phyloP scores from a whole-genome alignment of 2,329 filamentous ascomycete genomes.

The Colletotrichum falcatum region DNA sequence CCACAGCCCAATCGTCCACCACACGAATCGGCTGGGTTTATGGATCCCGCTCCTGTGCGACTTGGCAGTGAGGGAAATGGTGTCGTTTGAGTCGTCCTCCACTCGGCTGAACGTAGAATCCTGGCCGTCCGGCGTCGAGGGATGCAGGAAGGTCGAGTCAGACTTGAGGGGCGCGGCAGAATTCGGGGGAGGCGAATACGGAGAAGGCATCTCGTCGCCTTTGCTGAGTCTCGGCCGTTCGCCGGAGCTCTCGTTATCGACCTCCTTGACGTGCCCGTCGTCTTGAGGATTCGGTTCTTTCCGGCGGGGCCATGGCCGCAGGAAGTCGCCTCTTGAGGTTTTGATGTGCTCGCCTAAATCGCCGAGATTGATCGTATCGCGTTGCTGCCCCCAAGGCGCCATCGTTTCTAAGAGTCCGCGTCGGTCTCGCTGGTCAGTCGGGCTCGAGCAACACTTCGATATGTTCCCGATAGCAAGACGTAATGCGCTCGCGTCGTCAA shows the following conservation, averaged over 20 bases:
- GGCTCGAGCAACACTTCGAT: constrained; percentile 9
- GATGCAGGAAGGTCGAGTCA: constrained; percentile 15
- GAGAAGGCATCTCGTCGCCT: not conserved
- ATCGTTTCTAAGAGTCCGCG: not conserved
- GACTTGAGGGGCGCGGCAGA: not conserved
- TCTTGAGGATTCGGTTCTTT: not conserved
- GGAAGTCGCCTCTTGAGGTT: not conserved
- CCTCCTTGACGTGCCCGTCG: constrained; percentile 8
- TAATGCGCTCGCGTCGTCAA: not conserved
- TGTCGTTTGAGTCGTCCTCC: constrained; percentile 5
- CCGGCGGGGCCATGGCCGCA: constrained; percentile 10
- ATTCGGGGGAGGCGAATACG: constrained; percentile 3
- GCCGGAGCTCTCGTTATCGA: not conserved
- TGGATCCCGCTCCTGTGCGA: not conserved
- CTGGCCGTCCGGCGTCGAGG: constrained; percentile 21
- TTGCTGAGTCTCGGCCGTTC: constrained; percentile 7
- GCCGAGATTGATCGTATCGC: constrained; percentile 21
- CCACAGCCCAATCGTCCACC: constrained; percentile 34
- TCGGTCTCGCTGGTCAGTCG: not conserved
- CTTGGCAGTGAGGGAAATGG: constrained; percentile 12
- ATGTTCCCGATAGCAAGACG: not conserved
- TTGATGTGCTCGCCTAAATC: constrained; percentile 18
- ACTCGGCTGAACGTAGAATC: not conserved
- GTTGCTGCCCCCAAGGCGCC: constrained; percentile 8
- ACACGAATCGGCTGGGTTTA: constrained; percentile 22